These are phyloP conservation scores for Pseudogymnoascus sp. DNA, from an alignment of 2,329 filamentous ascomycete genomes.

Conservation along the genomic window DNA sequence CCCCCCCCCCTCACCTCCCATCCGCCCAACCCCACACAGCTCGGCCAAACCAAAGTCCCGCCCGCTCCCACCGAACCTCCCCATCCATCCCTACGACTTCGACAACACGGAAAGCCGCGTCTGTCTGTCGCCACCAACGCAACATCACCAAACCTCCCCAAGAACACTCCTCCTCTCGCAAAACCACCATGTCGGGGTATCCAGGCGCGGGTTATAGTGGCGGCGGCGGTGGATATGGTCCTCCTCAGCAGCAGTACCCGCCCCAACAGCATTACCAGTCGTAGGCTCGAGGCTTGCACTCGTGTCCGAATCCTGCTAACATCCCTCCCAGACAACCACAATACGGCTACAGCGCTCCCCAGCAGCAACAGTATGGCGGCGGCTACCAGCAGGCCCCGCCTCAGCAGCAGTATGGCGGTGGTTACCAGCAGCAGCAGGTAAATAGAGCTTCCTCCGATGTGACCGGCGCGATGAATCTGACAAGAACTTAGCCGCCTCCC, in stretches of 20 bases:
- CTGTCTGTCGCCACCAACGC: not conserved
- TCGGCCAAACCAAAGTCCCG: not conserved
- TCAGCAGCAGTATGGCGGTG: slow-evolving; percentile 5
- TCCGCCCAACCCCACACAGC: not conserved
- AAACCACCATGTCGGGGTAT: slow-evolving; percentile 55
- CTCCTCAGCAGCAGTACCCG: slow-evolving; percentile 38
- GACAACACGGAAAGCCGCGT: not conserved
- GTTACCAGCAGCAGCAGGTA: slow-evolving; percentile 8
- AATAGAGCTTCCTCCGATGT: not conserved
- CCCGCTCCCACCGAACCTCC: not conserved
- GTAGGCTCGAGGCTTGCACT: slow-evolving; percentile 31
- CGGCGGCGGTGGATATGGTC: slow-evolving; percentile 37
- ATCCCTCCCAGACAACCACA: slow-evolving; percentile 21
- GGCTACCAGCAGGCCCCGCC: slow-evolving; percentile 23
- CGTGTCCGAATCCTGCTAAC: slow-evolving; percentile 25
- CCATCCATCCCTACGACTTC: not conserved
- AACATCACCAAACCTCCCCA: not conserved
- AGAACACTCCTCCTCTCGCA: not conserved
- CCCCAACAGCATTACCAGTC: slow-evolving; percentile 41
- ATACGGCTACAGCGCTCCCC: slow-evolving; percentile 44
- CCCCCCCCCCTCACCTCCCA: not conserved
- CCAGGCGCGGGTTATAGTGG: slow-evolving; percentile 44
- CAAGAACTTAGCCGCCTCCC: slow-evolving; percentile 31
- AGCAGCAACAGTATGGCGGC: slow-evolving; percentile 35
- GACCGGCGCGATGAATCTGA: not conserved